phyloP scores from a whole-genome alignment of 352 stramenopile species.

The Globisporangium acanthophoron region DNA sequence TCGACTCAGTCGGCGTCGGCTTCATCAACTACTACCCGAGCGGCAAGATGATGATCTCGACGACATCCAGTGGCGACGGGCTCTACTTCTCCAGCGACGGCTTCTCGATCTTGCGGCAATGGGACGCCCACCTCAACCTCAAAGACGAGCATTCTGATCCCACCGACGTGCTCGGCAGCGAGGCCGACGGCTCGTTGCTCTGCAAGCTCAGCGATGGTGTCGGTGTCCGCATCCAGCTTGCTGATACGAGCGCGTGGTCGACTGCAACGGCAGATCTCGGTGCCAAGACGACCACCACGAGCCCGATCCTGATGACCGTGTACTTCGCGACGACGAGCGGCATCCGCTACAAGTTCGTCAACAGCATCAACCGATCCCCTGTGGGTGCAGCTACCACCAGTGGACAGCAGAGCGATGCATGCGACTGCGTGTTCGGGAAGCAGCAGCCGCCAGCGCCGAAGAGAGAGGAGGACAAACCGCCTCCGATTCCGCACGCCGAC shows the following conservation, averaged over 20 bases:
- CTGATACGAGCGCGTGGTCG: background rate
- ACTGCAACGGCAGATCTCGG: background rate
- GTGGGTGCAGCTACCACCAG: background rate
- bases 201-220: conserved; percentile 46
- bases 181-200: conserved; percentile 39
- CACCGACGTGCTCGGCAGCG: conserved; percentile 23
- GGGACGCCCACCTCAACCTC: conserved; percentile 34
- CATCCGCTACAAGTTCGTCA: conserved; percentile 44
- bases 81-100: conserved; percentile 45
- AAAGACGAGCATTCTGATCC: conserved; percentile 35
- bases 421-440: conserved; percentile 41
- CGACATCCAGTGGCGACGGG: conserved; percentile 52
- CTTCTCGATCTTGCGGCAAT: conserved; percentile 47
- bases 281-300: background rate
- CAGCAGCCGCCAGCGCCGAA: background rate
- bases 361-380: conserved; percentile 29
- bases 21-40: conserved; percentile 80
- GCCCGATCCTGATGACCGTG: conserved; percentile 34
- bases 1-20: conserved; percentile 54
- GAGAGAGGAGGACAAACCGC: conserved; percentile 7
- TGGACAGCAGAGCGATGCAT: conserved; percentile 13
- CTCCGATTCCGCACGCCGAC: conserved; percentile 21
- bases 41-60: conserved; percentile 69
- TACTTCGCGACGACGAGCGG: conserved; percentile 33
- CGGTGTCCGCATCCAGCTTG: conserved; percentile 31